Percentiles rank a stretch among this genome's conserved stretches.
phyloP scores from a whole-genome alignment of 1,284 basidiomycete genomes.

The Somion occarium region DNA sequence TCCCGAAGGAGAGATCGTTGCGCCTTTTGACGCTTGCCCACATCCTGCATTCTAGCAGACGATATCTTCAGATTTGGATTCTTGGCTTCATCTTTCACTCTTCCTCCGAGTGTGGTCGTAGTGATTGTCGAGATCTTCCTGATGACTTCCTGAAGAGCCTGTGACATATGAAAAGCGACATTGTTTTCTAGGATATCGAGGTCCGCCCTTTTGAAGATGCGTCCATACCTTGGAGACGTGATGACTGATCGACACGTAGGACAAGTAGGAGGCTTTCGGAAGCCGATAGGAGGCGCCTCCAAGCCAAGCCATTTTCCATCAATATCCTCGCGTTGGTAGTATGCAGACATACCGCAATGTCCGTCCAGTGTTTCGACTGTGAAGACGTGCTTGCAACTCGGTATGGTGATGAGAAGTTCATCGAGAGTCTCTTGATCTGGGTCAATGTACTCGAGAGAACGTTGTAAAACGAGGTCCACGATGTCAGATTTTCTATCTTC shows the following conservation, averaged over 20 bases:
- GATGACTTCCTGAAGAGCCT: conserved; percentile 25
- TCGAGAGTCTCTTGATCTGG: conserved; percentile 35
- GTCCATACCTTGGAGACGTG: conserved; percentile 48
- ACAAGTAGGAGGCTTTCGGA: conserved; percentile 43
- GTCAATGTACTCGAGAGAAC: conserved; percentile 44
- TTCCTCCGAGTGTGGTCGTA: background rate
- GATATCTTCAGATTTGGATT: conserved; percentile 20
- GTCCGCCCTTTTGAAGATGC: conserved; percentile 52
- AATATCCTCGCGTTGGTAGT: conserved; percentile 34
- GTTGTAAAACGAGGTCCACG: conserved; percentile 55
- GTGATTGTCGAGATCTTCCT: background rate
- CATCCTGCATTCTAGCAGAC: conserved; percentile 9
- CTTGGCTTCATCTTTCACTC: conserved; percentile 12
- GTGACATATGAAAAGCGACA: conserved; percentile 45
- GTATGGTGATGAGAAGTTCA: conserved; percentile 54
- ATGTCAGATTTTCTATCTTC: conserved; percentile 35
- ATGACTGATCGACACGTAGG: conserved; percentile 49
- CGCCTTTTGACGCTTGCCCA: conserved; percentile 12
- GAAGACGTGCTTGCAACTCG: conserved; percentile 55
- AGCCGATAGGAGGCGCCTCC: conserved; percentile 32
- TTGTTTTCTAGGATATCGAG: conserved; percentile 60
- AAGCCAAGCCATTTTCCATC: conserved; percentile 34
- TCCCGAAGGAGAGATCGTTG: conserved; percentile 6
- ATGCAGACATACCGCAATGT: conserved; percentile 44
- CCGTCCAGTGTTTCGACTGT: conserved; percentile 70